Conservation (phyloP, 179 eudicot genomes). For the Nepenthes alata region DNA sequence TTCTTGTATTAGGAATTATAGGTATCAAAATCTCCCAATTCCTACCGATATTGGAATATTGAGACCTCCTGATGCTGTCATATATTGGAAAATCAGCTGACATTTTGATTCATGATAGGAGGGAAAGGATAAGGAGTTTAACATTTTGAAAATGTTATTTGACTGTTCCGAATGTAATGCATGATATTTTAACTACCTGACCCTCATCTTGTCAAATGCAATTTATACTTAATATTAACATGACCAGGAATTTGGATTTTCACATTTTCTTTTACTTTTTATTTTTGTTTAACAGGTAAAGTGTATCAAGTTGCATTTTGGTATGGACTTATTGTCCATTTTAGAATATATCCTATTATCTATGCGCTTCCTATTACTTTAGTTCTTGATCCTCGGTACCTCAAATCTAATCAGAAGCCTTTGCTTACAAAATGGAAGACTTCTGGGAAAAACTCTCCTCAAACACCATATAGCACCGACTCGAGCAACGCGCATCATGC, state of each 20-base stretch:
- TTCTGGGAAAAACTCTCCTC: conserved; percentile 14
- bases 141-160: too few relatives aligned
- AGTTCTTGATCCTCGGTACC: conserved; percentile 52
- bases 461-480: conserved; percentile 14
- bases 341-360: conserved; percentile 88
- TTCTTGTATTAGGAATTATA: too few relatives aligned
- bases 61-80: too few relatives aligned
- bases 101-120: too few relatives aligned
- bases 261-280: background rate
- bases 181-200: too few relatives aligned
- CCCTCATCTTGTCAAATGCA: too few relatives aligned
- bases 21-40: too few relatives aligned
- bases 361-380: conserved; percentile 82
- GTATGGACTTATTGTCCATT: conserved; percentile 93
- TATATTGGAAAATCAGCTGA: too few relatives aligned
- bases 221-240: too few relatives aligned
- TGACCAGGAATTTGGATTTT: background rate
- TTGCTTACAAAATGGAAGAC: conserved; percentile 48
- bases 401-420: conserved; percentile 51
- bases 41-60: too few relatives aligned
- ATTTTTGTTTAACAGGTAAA: conserved; percentile 29
- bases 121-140: too few relatives aligned
- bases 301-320: conserved; percentile 74
- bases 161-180: too few relatives aligned
- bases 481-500: conserved; percentile 6